These are phyloP conservation scores for Chloranthus sessilifolius DNA, from an alignment of 164 flowering plant genomes.

Conservation along the genomic window DNA sequence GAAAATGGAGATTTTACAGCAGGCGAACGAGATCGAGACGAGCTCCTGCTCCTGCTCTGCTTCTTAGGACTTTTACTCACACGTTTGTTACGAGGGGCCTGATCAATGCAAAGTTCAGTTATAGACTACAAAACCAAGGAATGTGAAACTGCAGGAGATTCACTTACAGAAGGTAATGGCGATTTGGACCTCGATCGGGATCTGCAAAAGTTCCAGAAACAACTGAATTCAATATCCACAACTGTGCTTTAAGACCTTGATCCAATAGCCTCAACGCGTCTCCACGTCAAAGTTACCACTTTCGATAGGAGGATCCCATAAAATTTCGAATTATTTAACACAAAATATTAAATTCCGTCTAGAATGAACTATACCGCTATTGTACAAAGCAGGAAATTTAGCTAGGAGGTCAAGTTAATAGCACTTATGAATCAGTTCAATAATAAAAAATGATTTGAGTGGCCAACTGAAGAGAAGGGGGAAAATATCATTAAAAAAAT, in stretches of 20 bases:
- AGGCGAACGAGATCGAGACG: conserved; percentile 21
- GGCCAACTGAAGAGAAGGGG: conserved; percentile 16
- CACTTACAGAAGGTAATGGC: conserved; percentile 25
- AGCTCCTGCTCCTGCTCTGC: conserved; percentile 40
- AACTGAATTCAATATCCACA: conserved; percentile 53
- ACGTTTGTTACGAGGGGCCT: conserved; percentile 29
- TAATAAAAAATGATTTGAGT: conserved; percentile 62
- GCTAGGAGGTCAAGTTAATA: conserved; percentile 56
- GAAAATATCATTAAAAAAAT: no score
- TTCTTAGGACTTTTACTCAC: conserved; percentile 46
- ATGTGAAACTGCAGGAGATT: neutral
- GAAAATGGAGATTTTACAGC: no score
- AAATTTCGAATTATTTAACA: conserved; percentile 25
- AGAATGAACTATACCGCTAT: no score
- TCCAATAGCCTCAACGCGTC: conserved; percentile 78
- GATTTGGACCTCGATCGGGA: conserved; percentile 51
- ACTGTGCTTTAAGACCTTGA: conserved; percentile 52
- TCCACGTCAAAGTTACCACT: conserved; percentile 61
- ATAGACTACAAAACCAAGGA: neutral
- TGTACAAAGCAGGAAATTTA: neutral
- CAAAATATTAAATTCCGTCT: neutral
- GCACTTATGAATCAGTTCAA: conserved; percentile 41
- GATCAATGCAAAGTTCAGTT: conserved; percentile 1
- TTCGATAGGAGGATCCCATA: conserved; percentile 18
- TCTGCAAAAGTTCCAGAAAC: conserved; percentile 42